A percentile compares a stretch with the other conserved stretches of the same genome.
These are phyloP conservation scores for Helminthosporium solani DNA, from an alignment of 2,329 filamentous ascomycete genomes.

Conservation along the genomic window DNA sequence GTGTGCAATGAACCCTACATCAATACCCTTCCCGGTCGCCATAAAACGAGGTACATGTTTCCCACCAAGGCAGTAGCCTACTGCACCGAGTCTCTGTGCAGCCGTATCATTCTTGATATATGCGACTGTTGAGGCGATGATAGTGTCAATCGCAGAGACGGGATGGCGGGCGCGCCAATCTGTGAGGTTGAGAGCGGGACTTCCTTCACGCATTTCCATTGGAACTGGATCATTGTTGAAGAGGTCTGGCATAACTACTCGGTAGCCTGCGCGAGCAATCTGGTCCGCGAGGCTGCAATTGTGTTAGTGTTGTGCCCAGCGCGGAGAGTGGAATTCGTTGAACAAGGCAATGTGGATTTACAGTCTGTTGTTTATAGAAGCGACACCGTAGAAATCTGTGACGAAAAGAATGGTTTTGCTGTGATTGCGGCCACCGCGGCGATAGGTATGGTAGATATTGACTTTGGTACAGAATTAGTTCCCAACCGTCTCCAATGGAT, in stretches of 20 bases:
- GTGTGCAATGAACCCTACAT: slow-evolving; percentile 69
- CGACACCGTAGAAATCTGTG: slow-evolving; percentile 38
- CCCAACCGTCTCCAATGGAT: no score
- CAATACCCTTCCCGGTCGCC: slow-evolving; percentile 53
- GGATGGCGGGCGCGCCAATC: slow-evolving; percentile 50
- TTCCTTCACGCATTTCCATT: slow-evolving; percentile 27
- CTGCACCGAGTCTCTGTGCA: slow-evolving; percentile 60
- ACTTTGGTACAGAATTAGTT: no score
- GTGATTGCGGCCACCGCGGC: slow-evolving; percentile 5
- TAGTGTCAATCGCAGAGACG: slow-evolving; percentile 47
- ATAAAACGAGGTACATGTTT: slow-evolving; percentile 71
- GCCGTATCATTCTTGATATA: slow-evolving; percentile 55
- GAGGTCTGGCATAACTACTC: slow-evolving; percentile 37
- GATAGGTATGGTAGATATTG: slow-evolving; percentile 18
- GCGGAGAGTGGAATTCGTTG: no score
- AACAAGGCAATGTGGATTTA: slow-evolving; percentile 6
- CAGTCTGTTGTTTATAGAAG: slow-evolving; percentile 36
- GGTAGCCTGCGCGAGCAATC: slow-evolving; percentile 32
- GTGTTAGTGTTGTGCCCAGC: slow-evolving; percentile 1
- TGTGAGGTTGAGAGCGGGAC: slow-evolving; percentile 32
- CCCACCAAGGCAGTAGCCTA: slow-evolving; percentile 73
- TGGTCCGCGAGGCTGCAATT: slow-evolving; percentile 32
- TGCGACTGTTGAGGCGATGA: slow-evolving; percentile 55
- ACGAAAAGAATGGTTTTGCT: slow-evolving; percentile 31
- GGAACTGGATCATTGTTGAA: slow-evolving; percentile 38